Conservation (phyloP, 768 basidiomycete genomes). For the Fomitopsis pulvina region DNA sequence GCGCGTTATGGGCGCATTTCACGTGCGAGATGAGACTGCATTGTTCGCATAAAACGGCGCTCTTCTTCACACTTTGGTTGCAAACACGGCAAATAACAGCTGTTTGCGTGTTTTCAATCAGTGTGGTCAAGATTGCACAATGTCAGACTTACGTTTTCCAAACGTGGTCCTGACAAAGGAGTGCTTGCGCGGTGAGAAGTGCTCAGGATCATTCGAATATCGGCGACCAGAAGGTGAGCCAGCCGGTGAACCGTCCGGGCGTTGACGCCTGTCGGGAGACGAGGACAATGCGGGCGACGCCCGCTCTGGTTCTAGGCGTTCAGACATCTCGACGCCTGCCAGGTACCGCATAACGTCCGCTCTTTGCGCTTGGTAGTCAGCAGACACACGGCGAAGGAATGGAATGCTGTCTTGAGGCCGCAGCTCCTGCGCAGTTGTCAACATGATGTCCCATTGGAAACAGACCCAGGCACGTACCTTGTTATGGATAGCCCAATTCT, state of each 20-base stretch:
- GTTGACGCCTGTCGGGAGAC: conserved; percentile 32
- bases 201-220: conserved; percentile 32
- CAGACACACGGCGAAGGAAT: conserved; percentile 86
- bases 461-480: conserved; percentile 41
- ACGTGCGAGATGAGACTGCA: conserved; percentile 88
- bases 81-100: conserved; percentile 88
- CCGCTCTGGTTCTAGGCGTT: conserved; percentile 14
- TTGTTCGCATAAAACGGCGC: conserved; percentile 79
- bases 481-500: conserved; percentile 69
- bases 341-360: conserved; percentile 53
- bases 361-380: conserved; percentile 79
- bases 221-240: conserved; percentile 12
- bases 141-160: conserved; percentile 68
- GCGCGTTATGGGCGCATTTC: conserved; percentile 66
- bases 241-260: conserved; percentile 26
- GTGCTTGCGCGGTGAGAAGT: conserved; percentile 63
- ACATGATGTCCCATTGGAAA: background rate
- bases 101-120: conserved; percentile 25
- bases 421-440: conserved; percentile 45
- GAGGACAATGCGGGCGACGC: conserved; percentile 34
- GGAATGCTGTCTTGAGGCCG: conserved; percentile 94
- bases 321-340: conserved; percentile 37
- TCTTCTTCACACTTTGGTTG: conserved; percentile 71
- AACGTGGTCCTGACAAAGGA: conserved; percentile 90
- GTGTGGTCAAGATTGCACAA: conserved; percentile 1